Evolutionary conservation across 352 stramenopile genomes (phyloP).

Genomic region (Globisporangium viniferum): DNA sequence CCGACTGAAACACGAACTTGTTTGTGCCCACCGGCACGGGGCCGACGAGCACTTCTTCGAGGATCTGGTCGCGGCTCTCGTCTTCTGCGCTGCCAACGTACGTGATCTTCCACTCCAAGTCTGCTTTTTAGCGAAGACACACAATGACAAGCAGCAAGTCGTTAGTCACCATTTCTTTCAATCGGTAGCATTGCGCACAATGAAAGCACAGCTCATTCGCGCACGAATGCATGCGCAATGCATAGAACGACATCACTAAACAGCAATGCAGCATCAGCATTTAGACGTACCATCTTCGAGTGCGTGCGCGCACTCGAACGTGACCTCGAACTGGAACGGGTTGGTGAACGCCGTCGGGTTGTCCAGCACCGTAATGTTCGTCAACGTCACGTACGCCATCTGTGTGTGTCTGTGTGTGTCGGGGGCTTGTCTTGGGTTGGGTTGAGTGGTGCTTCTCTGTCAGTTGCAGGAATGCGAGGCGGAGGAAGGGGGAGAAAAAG

Average conservation of each 20-base stretch:
- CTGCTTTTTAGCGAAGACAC: conserved; percentile 41
- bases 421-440: background rate
- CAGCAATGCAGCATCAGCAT: background rate
- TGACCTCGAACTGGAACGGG: conserved; percentile 99
- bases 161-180: conserved; percentile 1
- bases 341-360: conserved; percentile 98
- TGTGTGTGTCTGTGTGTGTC: background rate
- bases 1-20: conserved; percentile 98
- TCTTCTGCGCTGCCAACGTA: conserved; percentile 98
- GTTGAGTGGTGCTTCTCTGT: background rate
- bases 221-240: background rate
- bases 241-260: background rate
- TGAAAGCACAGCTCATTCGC: background rate
- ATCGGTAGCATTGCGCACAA: background rate
- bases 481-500: conserved; percentile 1
- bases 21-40: conserved; percentile 97
- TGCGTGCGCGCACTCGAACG: conserved; percentile 97
- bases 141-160: conserved; percentile 5
- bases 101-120: conserved; percentile 99
- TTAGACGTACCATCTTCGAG: conserved; percentile 88
- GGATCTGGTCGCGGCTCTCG: conserved; percentile 93
- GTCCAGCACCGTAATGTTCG: conserved; percentile 96
- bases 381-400: conserved; percentile 89
- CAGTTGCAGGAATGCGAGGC: background rate
- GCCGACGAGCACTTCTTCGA: conserved; percentile 98